These are phyloP conservation scores for Sphaerulina vaccinii DNA, from an alignment of 2,329 filamentous ascomycete species.

Conservation along the genomic window DNA sequence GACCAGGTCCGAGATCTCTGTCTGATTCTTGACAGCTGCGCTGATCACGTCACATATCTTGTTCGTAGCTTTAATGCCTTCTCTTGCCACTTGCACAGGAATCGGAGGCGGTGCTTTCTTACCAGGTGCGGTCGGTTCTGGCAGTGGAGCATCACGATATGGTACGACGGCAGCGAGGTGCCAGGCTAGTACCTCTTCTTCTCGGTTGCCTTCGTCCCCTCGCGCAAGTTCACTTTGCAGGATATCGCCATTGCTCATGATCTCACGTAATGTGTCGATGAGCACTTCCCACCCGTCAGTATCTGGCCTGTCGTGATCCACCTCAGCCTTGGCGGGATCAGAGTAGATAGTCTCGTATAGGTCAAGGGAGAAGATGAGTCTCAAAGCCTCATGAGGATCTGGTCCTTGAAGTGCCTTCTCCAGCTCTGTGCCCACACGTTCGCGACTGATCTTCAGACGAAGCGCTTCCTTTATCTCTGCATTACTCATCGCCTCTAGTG, in stretches of 20 bases:
- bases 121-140: slow-evolving; percentile 41
- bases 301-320: slow-evolving; percentile 56
- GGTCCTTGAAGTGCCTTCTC: slow-evolving; percentile 87
- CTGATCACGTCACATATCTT: slow-evolving; percentile 68
- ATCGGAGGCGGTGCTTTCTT: slow-evolving; percentile 58
- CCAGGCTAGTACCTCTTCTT: slow-evolving; percentile 74
- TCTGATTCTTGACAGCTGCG: slow-evolving; percentile 61
- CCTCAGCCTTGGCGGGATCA: slow-evolving; percentile 54
- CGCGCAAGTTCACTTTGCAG: slow-evolving; percentile 50
- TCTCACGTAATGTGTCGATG: slow-evolving; percentile 62
- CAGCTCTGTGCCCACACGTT: slow-evolving; percentile 81
- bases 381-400: slow-evolving; percentile 61
- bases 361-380: slow-evolving; percentile 63
- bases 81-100: slow-evolving; percentile 64
- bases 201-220: slow-evolving; percentile 41
- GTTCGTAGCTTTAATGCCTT: slow-evolving; percentile 78
- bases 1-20: slow-evolving; percentile 64
- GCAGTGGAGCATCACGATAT: slow-evolving; percentile 59
- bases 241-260: slow-evolving; percentile 43
- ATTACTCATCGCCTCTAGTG: slow-evolving; percentile 73
- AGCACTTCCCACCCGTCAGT: slow-evolving; percentile 60
- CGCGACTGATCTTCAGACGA: slow-evolving; percentile 85
- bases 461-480: slow-evolving; percentile 74
- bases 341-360: slow-evolving; percentile 74
- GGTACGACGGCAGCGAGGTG: slow-evolving; percentile 71